These are phyloP conservation scores for Isabelozyma pseudorhagii DNA, from an alignment of 805 yeast genomes.

Conservation along the genomic window DNA sequence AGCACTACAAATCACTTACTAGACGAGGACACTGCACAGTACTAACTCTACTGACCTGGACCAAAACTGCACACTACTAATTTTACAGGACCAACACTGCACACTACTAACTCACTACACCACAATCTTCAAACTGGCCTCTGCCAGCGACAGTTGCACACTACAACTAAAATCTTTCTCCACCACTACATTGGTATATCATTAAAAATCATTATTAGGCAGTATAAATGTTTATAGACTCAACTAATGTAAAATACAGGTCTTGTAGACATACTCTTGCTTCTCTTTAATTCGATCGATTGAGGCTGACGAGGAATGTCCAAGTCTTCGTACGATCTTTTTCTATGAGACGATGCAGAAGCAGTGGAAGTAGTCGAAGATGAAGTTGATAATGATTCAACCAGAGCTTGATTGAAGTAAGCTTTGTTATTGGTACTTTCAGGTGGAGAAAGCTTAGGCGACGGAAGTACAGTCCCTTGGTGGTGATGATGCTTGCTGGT, in stretches of 20 bases:
- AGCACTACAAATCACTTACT: too few species aligned
- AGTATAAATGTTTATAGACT: not conserved
- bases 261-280: conserved; percentile 15
- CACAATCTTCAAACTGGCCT: too few species aligned
- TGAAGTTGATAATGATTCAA: not conserved
- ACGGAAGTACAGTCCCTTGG: not conserved
- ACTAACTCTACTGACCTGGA: too few species aligned
- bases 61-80: too few species aligned
- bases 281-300: conserved; percentile 17
- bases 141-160: too few species aligned
- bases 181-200: not conserved
- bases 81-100: too few species aligned
- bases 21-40: too few species aligned
- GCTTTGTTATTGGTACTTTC: not conserved
- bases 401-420: not conserved
- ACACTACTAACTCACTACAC: too few species aligned
- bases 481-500: too few species aligned
- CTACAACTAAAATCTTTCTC: too few species aligned
- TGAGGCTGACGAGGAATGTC: not conserved
- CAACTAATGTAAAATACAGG: conserved; percentile 1
- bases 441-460: not conserved
- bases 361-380: not conserved
- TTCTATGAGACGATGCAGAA: not conserved
- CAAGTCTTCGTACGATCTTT: conserved; percentile 11
- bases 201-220: conserved; percentile 1